These are phyloP conservation scores for Entomortierella lignicola DNA, from an alignment of 192 early-diverging fungal genomes.

Conservation along the genomic window DNA sequence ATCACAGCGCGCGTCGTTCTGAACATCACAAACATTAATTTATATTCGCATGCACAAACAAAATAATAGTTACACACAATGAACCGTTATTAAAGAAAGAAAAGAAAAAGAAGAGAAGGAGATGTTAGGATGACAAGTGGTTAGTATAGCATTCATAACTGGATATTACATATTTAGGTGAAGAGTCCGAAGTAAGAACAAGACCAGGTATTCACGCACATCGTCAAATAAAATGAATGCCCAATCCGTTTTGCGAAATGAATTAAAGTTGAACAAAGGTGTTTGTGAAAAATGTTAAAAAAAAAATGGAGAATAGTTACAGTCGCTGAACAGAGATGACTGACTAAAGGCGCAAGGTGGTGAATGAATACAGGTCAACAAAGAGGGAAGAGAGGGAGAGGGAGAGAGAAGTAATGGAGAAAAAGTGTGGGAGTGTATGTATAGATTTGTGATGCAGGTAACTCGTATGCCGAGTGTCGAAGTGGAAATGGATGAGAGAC, in stretches of 20 bases:
- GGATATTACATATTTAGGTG: background rate
- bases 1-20: background rate
- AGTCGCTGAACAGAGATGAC: too few species aligned
- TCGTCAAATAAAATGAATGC: constrained; percentile 1
- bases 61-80: background rate
- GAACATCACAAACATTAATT: background rate
- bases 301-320: background rate
- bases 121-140: constrained; percentile 1
- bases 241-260: constrained; percentile 8
- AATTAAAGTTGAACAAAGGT: background rate
- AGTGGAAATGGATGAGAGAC: background rate
- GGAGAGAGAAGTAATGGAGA: constrained; percentile 5
- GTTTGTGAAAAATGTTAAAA: background rate
- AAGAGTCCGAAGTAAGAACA: background rate
- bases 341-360: too few species aligned
- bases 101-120: constrained; percentile 1
- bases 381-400: constrained; percentile 1
- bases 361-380: background rate
- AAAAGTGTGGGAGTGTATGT: background rate
- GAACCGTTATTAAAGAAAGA: background rate
- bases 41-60: background rate
- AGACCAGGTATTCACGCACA: constrained; percentile 17
- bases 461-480: background rate
- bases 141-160: constrained; percentile 6
- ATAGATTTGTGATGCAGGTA: too few species aligned